Base-by-base conservation (phyloP, 768 basidiomycete genomes). In the Termitomyces sp. region DNA sequence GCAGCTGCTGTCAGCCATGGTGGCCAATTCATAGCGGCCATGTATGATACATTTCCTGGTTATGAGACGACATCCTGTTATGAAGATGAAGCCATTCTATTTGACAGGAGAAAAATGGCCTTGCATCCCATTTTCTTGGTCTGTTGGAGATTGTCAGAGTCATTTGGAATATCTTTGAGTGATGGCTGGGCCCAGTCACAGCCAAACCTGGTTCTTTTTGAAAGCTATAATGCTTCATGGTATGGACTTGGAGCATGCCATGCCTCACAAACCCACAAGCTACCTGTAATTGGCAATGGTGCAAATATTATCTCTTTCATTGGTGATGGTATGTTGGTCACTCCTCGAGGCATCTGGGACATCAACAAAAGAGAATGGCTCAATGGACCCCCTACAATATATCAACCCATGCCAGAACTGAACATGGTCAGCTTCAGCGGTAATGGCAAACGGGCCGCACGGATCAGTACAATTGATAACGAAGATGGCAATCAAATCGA, bases 261-360 rank as follows among this genome's bases (percentile, higher is more conserved):
- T n/a, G n/a, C n/a, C n/a, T n/a, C n/a, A 4, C 28, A 28, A 28
- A 28, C 28, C 28, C 28, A 49, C 38, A 4, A 4, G 53, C 15
- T 6, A 40, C 22, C 33, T 45, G 24, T 28, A 7, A 20, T 22
- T 15, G n/a, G 22, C 18, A 11, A 51, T 35, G 28, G 33, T 2
- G 32, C 32, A 13, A 44, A 28, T 13, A 38, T 44, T 3, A 15
- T 62, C 13, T 42, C 56, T 32, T 62, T 62, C 36, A 32, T 22
- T 12, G 51, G 32, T 15, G 51, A 62, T 9, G 40, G 36, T 36
- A 48, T 48, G 20, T 39, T 62, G 11, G 33, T 58, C 8, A 55
- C 61, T 22, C 61, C 57, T 15, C n/a, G 22, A n/a, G 57, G 52
- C 12, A 53, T 63, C 8, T 63, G 52, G 45, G 44, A 58, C 28